phyloP scores from a whole-genome alignment of 1,139 yeast genomes.

The Candida tunisiensis region DNA sequence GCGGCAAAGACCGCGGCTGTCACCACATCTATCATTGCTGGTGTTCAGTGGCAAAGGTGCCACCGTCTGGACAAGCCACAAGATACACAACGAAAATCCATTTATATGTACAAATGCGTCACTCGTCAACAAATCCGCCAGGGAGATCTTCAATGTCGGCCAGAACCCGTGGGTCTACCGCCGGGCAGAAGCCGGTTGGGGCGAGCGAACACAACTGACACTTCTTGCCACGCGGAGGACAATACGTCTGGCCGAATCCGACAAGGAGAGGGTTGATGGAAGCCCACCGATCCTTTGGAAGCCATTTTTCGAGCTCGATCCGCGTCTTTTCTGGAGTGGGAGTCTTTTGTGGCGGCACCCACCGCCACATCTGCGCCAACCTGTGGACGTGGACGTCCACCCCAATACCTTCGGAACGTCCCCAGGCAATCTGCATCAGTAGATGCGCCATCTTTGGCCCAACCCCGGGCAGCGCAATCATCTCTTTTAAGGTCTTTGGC shows the following conservation, averaged over 20 bases:
- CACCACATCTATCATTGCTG: no score
- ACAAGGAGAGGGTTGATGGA: slow-evolving; percentile 77
- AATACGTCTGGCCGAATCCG: slow-evolving; percentile 85
- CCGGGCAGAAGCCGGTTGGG: slow-evolving; percentile 32
- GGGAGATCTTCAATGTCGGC: no score
- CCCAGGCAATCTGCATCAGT: slow-evolving; percentile 72
- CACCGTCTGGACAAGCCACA: no score
- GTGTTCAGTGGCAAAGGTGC: no score
- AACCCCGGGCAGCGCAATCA: slow-evolving; percentile 69
- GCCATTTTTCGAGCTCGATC: slow-evolving; percentile 50
- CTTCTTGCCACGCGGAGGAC: slow-evolving; percentile 53
- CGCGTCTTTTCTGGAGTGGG: slow-evolving; percentile 65
- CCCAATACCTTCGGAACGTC: slow-evolving; percentile 59
- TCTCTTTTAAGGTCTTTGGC: slow-evolving; percentile 40
- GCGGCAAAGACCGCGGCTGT: no score
- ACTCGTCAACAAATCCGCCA: no score
- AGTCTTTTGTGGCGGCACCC: slow-evolving; percentile 32
- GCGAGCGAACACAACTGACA: slow-evolving; percentile 64
- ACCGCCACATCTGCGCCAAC: slow-evolving; percentile 63
- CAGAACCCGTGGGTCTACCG: no score
- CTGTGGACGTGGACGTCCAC: slow-evolving; percentile 90
- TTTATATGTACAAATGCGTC: no score
- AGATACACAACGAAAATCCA: no score
- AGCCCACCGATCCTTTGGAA: slow-evolving; percentile 59
- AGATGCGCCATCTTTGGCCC: slow-evolving; percentile 94